Base-by-base conservation (phyloP, 2,329 filamentous ascomycete species). In the Paracoccidioides lutzii region DNA sequence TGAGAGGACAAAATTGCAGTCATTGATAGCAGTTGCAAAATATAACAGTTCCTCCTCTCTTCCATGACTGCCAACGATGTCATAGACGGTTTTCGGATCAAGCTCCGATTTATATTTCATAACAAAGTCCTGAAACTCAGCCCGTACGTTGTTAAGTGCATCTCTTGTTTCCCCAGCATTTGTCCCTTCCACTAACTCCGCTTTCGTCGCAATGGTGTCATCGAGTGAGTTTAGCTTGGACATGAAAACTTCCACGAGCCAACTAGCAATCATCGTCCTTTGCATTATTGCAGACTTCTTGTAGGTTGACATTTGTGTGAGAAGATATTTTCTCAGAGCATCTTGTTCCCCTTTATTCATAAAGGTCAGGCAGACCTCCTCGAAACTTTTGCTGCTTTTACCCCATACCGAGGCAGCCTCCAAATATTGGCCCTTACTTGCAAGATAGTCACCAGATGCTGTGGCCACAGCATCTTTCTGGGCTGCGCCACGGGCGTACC, bases 231-330 rank as follows among this genome's bases (percentile, higher is more conserved):
- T 96, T 44, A 98, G 79, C 71, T 95, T 96, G 4, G 90, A 88
- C 90, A 98, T 98, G 71, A 91, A 98, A 1, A 97, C 80, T 70
- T 98, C 93, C 8, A 96, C 79, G 45, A 98, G 79, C 93, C 93
- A 98, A 61, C 86, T 90, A 1, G 91, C 88, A 61, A 97, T 84
- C 89, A 98, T 95, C 60, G 88, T 86, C 57, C 91, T 79, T 71
- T 98, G 93, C 90, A 98, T 98, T 35, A 84, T 76, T 0, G 84
- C 83, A 0, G 84, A 81, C 69, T 90, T 95, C 69, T 90, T 95
- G 66, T 90, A 84, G 0, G 81, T 85, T 6, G 81, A 79, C 37
- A 98, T 76, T 71, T 95, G 96, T 0, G 89, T 87, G 28, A 91
- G 71, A 4, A 98, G 78, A 65, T 98, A 98, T 65, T 88, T 91